Base-by-base conservation (phyloP, 2,329 filamentous ascomycete species). In the Ceratocystis variospora region DNA sequence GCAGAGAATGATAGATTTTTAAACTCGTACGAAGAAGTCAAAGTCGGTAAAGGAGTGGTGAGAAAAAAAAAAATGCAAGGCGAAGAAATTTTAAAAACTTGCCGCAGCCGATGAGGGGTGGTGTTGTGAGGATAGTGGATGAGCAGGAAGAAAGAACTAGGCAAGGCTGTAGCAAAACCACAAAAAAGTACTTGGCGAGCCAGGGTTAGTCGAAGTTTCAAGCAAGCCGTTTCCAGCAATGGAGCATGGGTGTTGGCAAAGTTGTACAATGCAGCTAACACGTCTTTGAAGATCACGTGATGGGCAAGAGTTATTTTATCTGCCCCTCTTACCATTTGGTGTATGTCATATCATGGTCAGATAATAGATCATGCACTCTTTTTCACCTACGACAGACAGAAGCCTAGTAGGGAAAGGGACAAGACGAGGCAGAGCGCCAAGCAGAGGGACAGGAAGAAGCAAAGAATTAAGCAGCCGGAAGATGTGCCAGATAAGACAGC, bases 191-290 rank as follows among this genome's bases (percentile, higher is more conserved):
- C 55, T 41, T 31, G 55, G 33, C 31, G 55, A 59, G 59, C 31
- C 67, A 68, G 64, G 67, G 67, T 68, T 66, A 68, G 67, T 62
- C 63, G 41, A 48, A 66, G 50, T 50, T 63, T 64, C 37, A 25
- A n/a, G 55, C 55, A 37, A 59, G 55, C 37, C 15, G 37, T 28
- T 37, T 59, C 55, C 55, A 37, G 55, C 28, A 6, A n/a, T 37
- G 55, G 17, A n/a, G 7, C 25, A n/a, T 59, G 15, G 55, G 55
- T 31, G 28, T 59, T 33, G 33, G 55, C 55, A 59, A 19, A 53
- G 48, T 53, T 22, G 19, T 15, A 28, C 12, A 19, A 53, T 53
- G 48, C 46, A 25, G 48, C 22, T 53, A 41, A 41, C 37, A 41
- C 5, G 4, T 10, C 37, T 41, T 41, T 15, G 10, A 41, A 41